phyloP scores from a whole-genome alignment of 495 filamentous ascomycete species.

The Articulospora tetracladia region DNA sequence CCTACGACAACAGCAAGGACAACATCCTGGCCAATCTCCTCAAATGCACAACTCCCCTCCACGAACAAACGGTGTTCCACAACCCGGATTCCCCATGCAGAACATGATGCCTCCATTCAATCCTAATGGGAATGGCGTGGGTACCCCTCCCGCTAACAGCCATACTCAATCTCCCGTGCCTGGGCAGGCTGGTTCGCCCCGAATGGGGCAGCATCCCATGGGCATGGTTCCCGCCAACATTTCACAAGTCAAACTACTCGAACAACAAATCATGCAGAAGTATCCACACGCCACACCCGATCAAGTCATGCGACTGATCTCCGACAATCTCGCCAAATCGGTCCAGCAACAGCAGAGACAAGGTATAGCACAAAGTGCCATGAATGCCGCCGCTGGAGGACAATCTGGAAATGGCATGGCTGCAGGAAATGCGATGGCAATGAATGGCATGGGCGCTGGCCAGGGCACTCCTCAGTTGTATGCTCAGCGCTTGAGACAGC shows the following conservation, averaged over 20 bases:
- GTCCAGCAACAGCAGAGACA: constrained; percentile 31
- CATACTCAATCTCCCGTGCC: constrained; percentile 22
- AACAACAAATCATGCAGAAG: constrained; percentile 31
- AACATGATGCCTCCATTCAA: constrained; percentile 27
- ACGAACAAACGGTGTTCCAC: constrained; percentile 33
- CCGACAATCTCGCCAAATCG: constrained; percentile 44
- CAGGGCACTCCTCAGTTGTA: constrained; percentile 60
- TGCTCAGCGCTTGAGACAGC: constrained; percentile 68
- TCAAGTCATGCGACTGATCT: constrained; percentile 56
- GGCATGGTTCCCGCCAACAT: constrained; percentile 26
- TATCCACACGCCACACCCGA: constrained; percentile 56
- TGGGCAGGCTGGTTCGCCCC: constrained; percentile 25
- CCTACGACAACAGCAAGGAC: constrained; percentile 46
- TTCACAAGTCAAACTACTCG: constrained; percentile 29
- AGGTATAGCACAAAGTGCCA: constrained; percentile 42
- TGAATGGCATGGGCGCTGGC: constrained; percentile 37
- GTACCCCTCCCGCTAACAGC: constrained; percentile 11
- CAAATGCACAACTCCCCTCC: constrained; percentile 37
- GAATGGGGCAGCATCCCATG: constrained; percentile 29
- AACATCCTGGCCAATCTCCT: constrained; percentile 28
- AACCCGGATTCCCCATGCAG: constrained; percentile 29
- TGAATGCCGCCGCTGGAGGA: constrained; percentile 53
- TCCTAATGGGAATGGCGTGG: constrained; percentile 16
- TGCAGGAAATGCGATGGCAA: constrained; percentile 28
- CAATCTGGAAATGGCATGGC: constrained; percentile 21